Conservation (phyloP, 1,284 basidiomycete genomes). For the Athelia psychrophila region DNA sequence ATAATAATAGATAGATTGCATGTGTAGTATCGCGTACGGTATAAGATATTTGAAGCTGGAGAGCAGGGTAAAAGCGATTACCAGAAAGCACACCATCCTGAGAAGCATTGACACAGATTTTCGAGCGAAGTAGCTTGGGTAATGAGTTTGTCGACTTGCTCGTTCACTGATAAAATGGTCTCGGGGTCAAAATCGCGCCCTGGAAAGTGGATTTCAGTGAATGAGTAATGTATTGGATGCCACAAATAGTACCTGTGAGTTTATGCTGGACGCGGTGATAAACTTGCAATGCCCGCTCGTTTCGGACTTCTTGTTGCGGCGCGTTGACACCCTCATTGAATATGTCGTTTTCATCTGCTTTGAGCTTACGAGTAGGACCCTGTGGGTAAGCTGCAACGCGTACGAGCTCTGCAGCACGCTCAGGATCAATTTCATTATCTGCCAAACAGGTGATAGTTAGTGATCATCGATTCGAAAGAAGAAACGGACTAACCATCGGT, state of each 20-base stretch:
- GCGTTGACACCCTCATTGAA: constrained; percentile 65
- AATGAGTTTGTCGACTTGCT: constrained; percentile 90
- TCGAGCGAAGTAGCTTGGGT: constrained; percentile 88
- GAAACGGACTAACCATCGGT: constrained; percentile 48
- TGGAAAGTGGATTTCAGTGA: constrained; percentile 25
- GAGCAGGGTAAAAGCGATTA: neutral
- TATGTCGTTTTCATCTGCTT: constrained; percentile 81
- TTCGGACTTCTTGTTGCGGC: constrained; percentile 77
- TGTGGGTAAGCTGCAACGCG: constrained; percentile 72
- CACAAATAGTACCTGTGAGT: constrained; percentile 62
- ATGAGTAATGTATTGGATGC: constrained; percentile 3
- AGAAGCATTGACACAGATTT: constrained; percentile 94
- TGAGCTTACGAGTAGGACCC: constrained; percentile 69
- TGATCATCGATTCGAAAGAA: too few relatives aligned
- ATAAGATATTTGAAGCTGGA: too few relatives aligned
- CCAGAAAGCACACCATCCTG: constrained; percentile 67
- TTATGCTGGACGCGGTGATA: constrained; percentile 94
- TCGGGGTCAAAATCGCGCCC: constrained; percentile 92
- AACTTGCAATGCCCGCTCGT: constrained; percentile 86
- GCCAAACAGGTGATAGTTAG: neutral
- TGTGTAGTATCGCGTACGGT: too few relatives aligned
- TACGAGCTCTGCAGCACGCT: constrained; percentile 59
- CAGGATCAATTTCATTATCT: constrained; percentile 45
- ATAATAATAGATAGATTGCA: too few relatives aligned
- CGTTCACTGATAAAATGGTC: constrained; percentile 64